Evolutionary conservation across 106 monocot species (phyloP).

Genomic region (Chionographis japonica): DNA sequence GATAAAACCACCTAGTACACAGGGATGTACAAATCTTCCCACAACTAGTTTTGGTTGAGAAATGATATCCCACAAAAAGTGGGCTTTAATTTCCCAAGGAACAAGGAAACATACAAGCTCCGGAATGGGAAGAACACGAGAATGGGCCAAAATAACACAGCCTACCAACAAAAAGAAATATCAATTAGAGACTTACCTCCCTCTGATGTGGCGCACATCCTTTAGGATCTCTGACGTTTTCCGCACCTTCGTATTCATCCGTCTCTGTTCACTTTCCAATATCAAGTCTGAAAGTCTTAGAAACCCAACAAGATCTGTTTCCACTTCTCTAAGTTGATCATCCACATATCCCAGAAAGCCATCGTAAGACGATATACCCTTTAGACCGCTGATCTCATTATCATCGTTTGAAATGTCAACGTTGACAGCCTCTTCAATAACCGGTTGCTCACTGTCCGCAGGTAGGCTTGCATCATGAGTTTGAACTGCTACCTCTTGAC

Average conservation of each 20-base stretch:
- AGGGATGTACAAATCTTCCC: too few species aligned
- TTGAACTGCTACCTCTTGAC: not conserved
- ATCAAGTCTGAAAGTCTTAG: slow-evolving; percentile 28
- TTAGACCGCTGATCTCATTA: slow-evolving; percentile 7
- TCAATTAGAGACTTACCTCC: slow-evolving; percentile 27
- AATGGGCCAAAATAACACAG: too few species aligned
- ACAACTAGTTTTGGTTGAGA: too few species aligned
- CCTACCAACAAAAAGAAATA: too few species aligned
- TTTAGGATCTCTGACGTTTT: slow-evolving; percentile 43
- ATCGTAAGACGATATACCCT: slow-evolving; percentile 21
- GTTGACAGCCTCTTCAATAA: not conserved
- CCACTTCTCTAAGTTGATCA: slow-evolving; percentile 35
- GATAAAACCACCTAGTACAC: too few species aligned
- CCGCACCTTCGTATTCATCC: slow-evolving; percentile 22
- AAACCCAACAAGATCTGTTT: slow-evolving; percentile 28
- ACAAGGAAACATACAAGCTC: too few species aligned
- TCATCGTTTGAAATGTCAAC: not conserved
- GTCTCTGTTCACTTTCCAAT: slow-evolving; percentile 10
- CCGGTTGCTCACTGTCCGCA: not conserved
- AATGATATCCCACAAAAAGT: too few species aligned
- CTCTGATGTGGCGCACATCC: slow-evolving; percentile 38
- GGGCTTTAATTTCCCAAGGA: too few species aligned
- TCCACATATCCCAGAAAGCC: slow-evolving; percentile 42
- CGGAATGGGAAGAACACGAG: too few species aligned
- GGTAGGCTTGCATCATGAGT: not conserved